These are phyloP conservation scores for Nothophytophthora sp. DNA, from an alignment of 352 stramenopile genomes.

Conservation along the genomic window DNA sequence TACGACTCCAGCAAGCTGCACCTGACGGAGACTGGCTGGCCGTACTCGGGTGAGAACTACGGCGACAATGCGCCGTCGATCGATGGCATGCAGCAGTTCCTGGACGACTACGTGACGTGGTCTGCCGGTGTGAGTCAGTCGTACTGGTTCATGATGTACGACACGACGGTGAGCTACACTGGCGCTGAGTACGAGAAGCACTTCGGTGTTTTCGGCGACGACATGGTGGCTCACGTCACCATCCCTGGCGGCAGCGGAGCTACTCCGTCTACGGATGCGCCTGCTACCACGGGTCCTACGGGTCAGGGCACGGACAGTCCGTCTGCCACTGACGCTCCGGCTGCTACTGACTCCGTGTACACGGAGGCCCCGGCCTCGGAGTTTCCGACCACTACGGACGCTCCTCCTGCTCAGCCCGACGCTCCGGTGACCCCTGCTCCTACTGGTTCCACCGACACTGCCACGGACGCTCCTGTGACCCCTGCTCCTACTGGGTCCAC, in stretches of 20 bases:
- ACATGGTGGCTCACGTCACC: slow-evolving; percentile 25
- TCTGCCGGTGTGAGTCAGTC: slow-evolving; percentile 7
- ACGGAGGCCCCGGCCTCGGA: too few relatives aligned
- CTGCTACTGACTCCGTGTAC: too few relatives aligned
- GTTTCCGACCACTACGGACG: too few relatives aligned
- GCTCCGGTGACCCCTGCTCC: too few relatives aligned
- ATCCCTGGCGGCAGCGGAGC: slow-evolving; percentile 8
- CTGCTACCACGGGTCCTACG: too few relatives aligned
- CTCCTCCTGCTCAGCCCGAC: too few relatives aligned
- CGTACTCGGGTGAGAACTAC: slow-evolving; percentile 16
- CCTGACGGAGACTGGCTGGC: slow-evolving; percentile 48
- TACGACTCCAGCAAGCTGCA: slow-evolving; percentile 25
- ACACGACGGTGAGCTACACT: slow-evolving; percentile 30
- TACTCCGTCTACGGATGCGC: too few relatives aligned
- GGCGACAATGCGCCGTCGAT: slow-evolving; percentile 28
- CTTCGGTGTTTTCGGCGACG: slow-evolving; percentile 36
- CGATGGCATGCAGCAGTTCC: slow-evolving; percentile 25
- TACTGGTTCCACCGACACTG: too few relatives aligned
- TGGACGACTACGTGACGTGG: slow-evolving; percentile 33
- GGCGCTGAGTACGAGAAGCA: slow-evolving; percentile 36
- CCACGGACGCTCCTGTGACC: too few relatives aligned
- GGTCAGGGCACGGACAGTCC: too few relatives aligned
- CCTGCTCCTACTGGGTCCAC: too few relatives aligned
- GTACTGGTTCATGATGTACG: slow-evolving; percentile 52
- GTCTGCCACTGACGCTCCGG: too few relatives aligned